These are phyloP conservation scores for Pinus taeda DNA, from an alignment of 75 land plant species.

Conservation along the genomic window DNA sequence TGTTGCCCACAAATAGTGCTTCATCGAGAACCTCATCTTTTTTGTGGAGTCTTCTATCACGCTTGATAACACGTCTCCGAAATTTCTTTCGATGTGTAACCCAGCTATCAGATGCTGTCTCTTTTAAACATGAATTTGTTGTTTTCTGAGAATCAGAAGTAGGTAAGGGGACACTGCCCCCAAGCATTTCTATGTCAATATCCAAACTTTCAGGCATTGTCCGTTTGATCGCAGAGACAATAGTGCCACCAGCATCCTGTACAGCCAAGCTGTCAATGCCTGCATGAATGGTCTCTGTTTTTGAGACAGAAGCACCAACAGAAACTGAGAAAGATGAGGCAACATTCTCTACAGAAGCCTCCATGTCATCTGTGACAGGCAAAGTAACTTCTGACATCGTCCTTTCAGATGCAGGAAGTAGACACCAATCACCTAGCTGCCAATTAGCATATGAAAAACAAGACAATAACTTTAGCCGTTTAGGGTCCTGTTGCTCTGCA, in stretches of 20 bases:
- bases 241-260: constrained; percentile 1
- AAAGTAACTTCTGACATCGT: constrained; percentile 12
- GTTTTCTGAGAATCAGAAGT: constrained; percentile 22
- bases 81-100: constrained; percentile 49
- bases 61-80: constrained; percentile 47
- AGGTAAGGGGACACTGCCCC: constrained; percentile 8
- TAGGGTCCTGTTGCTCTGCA: constrained; percentile 74
- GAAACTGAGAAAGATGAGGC: neutral
- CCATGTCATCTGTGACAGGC: neutral
- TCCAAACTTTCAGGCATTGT: constrained; percentile 6
- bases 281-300: constrained; percentile 1
- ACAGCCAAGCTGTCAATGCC: neutral
- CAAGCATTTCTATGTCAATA: neutral
- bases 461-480: constrained; percentile 58
- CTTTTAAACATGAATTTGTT: constrained; percentile 30
- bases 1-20: constrained; percentile 63
- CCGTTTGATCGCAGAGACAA: constrained; percentile 10
- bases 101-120: constrained; percentile 41
- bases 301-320: neutral
- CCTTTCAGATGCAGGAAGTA: constrained; percentile 25
- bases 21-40: constrained; percentile 62
- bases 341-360: neutral
- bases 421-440: constrained; percentile 92
- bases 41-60: constrained; percentile 51
- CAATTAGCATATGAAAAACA: constrained; percentile 81